Conservation (phyloP, 2,329 filamentous ascomycete species). For the Torrubiellomyces zombiae region DNA sequence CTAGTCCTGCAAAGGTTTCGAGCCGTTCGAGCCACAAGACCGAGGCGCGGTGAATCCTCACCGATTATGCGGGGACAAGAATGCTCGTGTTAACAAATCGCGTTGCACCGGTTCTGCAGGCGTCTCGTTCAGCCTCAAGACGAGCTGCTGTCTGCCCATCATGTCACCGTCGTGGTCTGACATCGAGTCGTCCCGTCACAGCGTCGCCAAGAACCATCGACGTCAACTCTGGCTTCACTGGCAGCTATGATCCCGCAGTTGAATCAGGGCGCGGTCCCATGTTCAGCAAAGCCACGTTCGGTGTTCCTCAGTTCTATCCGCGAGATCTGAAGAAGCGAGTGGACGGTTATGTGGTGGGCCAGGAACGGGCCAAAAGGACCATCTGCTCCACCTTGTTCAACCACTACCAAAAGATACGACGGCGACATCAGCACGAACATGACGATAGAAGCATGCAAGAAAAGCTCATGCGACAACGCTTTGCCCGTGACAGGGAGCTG, state of each 20-base stretch:
- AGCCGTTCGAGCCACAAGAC: too few relatives aligned
- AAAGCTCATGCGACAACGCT: conserved; percentile 53
- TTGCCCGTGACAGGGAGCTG: conserved; percentile 47
- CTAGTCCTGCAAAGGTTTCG: too few relatives aligned
- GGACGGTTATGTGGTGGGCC: conserved; percentile 91
- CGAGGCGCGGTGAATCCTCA: too few relatives aligned
- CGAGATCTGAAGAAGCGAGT: conserved; percentile 71
- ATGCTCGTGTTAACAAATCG: too few relatives aligned
- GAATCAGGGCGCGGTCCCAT: conserved; percentile 41
- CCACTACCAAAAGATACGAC: conserved; percentile 78
- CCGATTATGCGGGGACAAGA: too few relatives aligned
- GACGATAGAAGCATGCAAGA: conserved; percentile 39
- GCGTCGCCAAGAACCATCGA: conserved; percentile 26
- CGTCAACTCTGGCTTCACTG: conserved; percentile 41
- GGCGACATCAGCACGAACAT: conserved; percentile 63
- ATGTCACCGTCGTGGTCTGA: conserved; percentile 11
- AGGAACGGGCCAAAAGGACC: conserved; percentile 86
- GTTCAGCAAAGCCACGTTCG: conserved; percentile 39
- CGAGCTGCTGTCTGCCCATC: too few relatives aligned
- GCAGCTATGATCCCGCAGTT: conserved; percentile 37
- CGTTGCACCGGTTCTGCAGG: conserved; percentile 12
- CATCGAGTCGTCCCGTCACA: conserved; percentile 8
- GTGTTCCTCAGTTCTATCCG: conserved; percentile 47
- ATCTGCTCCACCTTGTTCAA: conserved; percentile 91
- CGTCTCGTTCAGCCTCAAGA: not conserved